Evolutionary conservation across 805 yeast species (phyloP).

Genomic region (Wickerhamiella vanderwaltii): DNA sequence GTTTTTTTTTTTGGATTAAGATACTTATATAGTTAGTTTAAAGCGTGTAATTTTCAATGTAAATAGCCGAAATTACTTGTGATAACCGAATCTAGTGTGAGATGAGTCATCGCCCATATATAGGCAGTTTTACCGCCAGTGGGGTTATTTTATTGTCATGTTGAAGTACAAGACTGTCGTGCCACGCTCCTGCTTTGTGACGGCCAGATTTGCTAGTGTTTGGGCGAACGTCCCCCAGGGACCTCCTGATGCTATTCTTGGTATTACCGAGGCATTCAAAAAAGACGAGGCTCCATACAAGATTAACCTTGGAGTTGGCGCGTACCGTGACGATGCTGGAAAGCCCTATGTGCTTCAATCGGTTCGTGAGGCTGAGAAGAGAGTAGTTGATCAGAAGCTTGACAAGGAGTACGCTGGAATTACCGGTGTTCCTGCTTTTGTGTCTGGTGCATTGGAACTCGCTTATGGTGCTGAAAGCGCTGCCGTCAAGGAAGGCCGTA

Average conservation of each 20-base stretch:
- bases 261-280: conserved; percentile 63
- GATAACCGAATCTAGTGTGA: too few relatives aligned
- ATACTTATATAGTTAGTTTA: too few relatives aligned
- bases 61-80: too few relatives aligned
- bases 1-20: too few relatives aligned
- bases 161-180: background rate
- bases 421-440: conserved; percentile 61
- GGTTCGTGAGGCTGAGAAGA: conserved; percentile 52
- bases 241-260: conserved; percentile 74
- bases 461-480: conserved; percentile 56
- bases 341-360: conserved; percentile 80
- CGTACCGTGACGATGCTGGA: conserved; percentile 80
- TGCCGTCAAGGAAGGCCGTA: conserved; percentile 46
- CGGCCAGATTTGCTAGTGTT: conserved; percentile 19
- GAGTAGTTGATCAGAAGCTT: conserved; percentile 36
- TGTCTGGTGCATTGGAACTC: conserved; percentile 52
- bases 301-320: conserved; percentile 66
- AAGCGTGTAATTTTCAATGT: too few relatives aligned
- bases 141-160: too few relatives aligned
- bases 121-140: background rate
- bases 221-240: conserved; percentile 40
- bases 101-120: conserved; percentile 8
- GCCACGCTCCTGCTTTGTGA: background rate
- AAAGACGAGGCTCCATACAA: conserved; percentile 42
- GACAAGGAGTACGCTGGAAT: conserved; percentile 86